Evolutionary conservation across 139 green algal genomes (phyloP).

Genomic region (Tetratostichococcus sp.): DNA sequence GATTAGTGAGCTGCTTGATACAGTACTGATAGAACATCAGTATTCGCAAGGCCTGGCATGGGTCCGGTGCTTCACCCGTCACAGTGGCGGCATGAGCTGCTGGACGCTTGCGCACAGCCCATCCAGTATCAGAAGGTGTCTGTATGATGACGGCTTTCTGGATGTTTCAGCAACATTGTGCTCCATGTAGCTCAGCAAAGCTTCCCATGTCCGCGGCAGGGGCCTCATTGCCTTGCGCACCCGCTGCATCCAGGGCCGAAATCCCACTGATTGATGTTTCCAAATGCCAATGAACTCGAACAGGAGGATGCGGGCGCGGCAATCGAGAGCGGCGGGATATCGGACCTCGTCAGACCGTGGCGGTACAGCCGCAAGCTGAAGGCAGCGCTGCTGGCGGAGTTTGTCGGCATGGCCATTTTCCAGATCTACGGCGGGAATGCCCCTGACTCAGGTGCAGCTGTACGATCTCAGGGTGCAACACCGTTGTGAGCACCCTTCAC

Average conservation of each 20-base stretch:
- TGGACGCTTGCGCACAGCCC: background rate
- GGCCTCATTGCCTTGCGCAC: too few species aligned
- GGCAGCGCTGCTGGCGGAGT: constrained; percentile 47
- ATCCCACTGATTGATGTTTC: too few species aligned
- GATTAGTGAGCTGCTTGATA: background rate
- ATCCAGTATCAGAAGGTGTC: background rate
- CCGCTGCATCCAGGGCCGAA: too few species aligned
- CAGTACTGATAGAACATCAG: too few species aligned
- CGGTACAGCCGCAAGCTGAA: constrained; percentile 14
- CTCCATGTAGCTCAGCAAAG: too few species aligned
- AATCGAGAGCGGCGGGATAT: background rate
- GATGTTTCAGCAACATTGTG: too few species aligned
- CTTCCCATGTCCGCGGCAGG: too few species aligned
- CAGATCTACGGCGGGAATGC: constrained; percentile 27
- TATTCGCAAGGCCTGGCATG: background rate
- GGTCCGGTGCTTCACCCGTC: background rate
- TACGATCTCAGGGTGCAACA: too few species aligned
- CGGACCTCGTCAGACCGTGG: background rate
- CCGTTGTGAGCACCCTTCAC: too few species aligned
- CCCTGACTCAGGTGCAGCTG: background rate
- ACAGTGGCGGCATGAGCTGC: background rate
- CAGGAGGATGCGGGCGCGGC: background rate
- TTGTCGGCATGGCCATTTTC: constrained; percentile 48
- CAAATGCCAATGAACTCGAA: too few species aligned
- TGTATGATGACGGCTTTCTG: too few species aligned